phyloP scores from a whole-genome alignment of 2,329 filamentous ascomycete species.

The Leptographium lundbergii region DNA sequence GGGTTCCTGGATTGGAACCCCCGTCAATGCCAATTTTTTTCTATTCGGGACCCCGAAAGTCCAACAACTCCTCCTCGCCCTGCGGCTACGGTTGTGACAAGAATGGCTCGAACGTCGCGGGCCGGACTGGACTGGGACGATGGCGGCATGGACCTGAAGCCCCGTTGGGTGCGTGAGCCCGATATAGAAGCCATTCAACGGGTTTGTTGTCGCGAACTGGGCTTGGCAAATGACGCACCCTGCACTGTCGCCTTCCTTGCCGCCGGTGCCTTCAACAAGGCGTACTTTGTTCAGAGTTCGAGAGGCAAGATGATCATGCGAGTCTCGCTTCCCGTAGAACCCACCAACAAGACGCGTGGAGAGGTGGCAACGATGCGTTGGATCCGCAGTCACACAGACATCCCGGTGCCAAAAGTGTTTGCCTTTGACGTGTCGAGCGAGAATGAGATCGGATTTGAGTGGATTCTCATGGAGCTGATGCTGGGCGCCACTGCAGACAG shows the following conservation, averaged over 20 bases:
- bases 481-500: neutral
- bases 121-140: no score
- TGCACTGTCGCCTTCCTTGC: neutral
- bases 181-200: no score
- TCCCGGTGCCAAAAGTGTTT: neutral
- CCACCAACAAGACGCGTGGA: neutral
- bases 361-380: neutral
- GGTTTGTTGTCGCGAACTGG: no score
- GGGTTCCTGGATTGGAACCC: no score
- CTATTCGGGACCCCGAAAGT: no score
- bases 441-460: neutral
- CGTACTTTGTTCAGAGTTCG: neutral
- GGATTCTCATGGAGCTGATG: slow-evolving; percentile 1
- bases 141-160: no score
- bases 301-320: neutral
- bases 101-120: no score
- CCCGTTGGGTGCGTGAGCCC: no score
- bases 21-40: no score
- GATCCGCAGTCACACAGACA: neutral
- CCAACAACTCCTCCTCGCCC: no score
- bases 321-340: neutral
- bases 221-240: neutral
- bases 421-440: neutral
- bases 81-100: no score
- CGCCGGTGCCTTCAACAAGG: neutral